Conservation (phyloP, 169 alveolate species). For the Cytauxzoon felis region DNA sequence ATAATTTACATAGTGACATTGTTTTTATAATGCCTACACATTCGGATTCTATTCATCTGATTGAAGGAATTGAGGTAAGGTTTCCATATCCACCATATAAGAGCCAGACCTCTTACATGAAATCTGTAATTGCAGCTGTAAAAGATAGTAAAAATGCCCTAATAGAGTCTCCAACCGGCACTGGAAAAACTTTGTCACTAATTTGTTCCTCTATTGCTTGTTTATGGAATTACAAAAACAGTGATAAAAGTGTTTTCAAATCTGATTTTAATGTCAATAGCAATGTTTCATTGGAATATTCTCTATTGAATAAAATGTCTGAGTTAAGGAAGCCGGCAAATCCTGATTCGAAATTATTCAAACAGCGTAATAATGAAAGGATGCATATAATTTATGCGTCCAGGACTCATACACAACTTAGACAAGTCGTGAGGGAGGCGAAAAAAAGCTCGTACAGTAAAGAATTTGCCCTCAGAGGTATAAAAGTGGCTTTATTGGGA, state of each 20-base stretch:
- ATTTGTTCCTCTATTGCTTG: slow-evolving; percentile 88
- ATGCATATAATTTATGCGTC: slow-evolving; percentile 86
- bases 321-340: slow-evolving; percentile 36
- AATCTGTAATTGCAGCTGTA: slow-evolving; percentile 76
- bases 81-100: slow-evolving; percentile 87
- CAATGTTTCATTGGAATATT: slow-evolving; percentile 27
- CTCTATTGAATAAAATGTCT: slow-evolving; percentile 15
- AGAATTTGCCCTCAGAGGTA: slow-evolving; percentile 75
- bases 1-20: too few relatives aligned
- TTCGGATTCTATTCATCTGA: slow-evolving; percentile 15
- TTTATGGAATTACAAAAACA: slow-evolving; percentile 50
- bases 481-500: slow-evolving; percentile 80
- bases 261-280: slow-evolving; percentile 42
- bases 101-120: slow-evolving; percentile 76
- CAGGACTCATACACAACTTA: slow-evolving; percentile 89
- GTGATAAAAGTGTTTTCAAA: slow-evolving; percentile 61
- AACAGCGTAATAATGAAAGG: slow-evolving; percentile 7
- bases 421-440: slow-evolving; percentile 86
- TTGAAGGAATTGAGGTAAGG: slow-evolving; percentile 63
- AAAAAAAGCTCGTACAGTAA: slow-evolving; percentile 67
- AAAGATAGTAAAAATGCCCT: slow-evolving; percentile 81
- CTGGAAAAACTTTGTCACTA: slow-evolving; percentile 92
- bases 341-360: slow-evolving; percentile 10
- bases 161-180: slow-evolving; percentile 95
- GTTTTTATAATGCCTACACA: slow-evolving; percentile 25